Evolutionary conservation across 2,329 filamentous ascomycete genomes (phyloP).

Genomic region (Albifimbria verrucaria): DNA sequence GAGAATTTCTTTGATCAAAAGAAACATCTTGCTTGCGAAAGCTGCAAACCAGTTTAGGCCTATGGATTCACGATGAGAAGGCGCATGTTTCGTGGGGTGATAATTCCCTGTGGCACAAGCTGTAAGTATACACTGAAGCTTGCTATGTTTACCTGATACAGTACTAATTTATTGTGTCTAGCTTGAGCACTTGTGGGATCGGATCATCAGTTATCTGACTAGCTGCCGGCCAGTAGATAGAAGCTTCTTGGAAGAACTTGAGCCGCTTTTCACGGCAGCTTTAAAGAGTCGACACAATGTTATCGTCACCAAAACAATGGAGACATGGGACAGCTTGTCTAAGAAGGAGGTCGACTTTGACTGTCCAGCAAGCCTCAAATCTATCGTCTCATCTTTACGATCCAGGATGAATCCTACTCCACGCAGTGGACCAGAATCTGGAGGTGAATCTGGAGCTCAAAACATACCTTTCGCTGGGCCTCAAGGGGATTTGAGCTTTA

Average conservation of each 20-base stretch:
- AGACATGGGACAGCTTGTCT: slow-evolving; percentile 69
- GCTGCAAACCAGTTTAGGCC: slow-evolving; percentile 58
- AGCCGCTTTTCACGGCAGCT: slow-evolving; percentile 51
- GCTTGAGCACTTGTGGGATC: slow-evolving; percentile 49
- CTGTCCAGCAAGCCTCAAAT: slow-evolving; percentile 64
- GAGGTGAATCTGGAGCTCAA: slow-evolving; percentile 35
- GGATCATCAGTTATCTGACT: slow-evolving; percentile 38
- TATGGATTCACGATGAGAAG: slow-evolving; percentile 62
- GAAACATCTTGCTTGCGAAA: slow-evolving; percentile 54
- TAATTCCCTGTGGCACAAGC: slow-evolving; percentile 36
- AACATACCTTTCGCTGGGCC: slow-evolving; percentile 43
- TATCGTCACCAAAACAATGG: slow-evolving; percentile 48
- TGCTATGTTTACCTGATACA: neutral
- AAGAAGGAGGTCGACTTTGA: slow-evolving; percentile 54
- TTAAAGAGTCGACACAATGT: slow-evolving; percentile 56
- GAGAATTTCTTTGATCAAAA: slow-evolving; percentile 45
- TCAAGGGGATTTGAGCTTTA: slow-evolving; percentile 40
- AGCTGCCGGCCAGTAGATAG: slow-evolving; percentile 32
- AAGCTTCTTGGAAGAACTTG: slow-evolving; percentile 49
- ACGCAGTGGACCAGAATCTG: slow-evolving; percentile 39
- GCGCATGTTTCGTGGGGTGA: slow-evolving; percentile 38
- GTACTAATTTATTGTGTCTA: slow-evolving; percentile 32
- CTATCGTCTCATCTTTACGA: slow-evolving; percentile 59
- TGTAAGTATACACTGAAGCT: slow-evolving; percentile 33
- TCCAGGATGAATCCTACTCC: slow-evolving; percentile 46